Conservation (phyloP, 148 eudicot genomes). For the Camellia japonica region DNA sequence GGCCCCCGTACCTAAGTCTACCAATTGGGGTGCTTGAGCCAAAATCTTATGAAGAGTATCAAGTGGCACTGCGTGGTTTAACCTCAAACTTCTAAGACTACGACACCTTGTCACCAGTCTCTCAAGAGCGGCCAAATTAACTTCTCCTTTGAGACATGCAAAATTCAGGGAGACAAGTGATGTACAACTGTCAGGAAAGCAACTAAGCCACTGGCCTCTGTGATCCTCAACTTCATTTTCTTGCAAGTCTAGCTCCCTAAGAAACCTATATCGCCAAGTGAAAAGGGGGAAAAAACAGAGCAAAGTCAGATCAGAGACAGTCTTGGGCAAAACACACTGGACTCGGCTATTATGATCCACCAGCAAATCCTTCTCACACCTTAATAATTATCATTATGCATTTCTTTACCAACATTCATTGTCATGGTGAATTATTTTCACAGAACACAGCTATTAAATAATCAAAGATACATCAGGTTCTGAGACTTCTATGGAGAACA, state of each 20-base stretch:
- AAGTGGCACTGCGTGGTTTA: slow-evolving; percentile 63
- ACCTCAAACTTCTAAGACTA: slow-evolving; percentile 52
- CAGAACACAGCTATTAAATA: not conserved
- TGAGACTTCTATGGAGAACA: not conserved
- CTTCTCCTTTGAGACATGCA: slow-evolving; percentile 80
- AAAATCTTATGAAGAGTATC: slow-evolving; percentile 62
- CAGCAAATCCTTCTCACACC: not conserved
- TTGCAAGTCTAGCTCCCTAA: slow-evolving; percentile 79
- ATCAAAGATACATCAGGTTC: not conserved
- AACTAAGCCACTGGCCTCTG: slow-evolving; percentile 83
- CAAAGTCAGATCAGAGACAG: not conserved
- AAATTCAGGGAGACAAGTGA: slow-evolving; percentile 80
- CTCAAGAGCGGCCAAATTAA: slow-evolving; percentile 59
- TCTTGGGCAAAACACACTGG: not conserved
- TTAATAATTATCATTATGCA: not conserved
- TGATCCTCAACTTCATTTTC: slow-evolving; percentile 79
- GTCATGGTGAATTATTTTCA: not conserved
- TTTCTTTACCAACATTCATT: not conserved
- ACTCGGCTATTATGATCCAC: not conserved
- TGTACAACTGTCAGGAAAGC: slow-evolving; percentile 77
- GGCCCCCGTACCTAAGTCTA: slow-evolving; percentile 72
- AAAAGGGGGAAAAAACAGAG: not conserved
- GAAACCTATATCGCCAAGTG: slow-evolving; percentile 36
- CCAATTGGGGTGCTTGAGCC: slow-evolving; percentile 58
- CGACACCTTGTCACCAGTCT: slow-evolving; percentile 66